Percentiles rank a stretch among this genome's conserved stretches.
phyloP scores from a whole-genome alignment of 1,139 yeast species.

The Debaryomyces sp. region DNA sequence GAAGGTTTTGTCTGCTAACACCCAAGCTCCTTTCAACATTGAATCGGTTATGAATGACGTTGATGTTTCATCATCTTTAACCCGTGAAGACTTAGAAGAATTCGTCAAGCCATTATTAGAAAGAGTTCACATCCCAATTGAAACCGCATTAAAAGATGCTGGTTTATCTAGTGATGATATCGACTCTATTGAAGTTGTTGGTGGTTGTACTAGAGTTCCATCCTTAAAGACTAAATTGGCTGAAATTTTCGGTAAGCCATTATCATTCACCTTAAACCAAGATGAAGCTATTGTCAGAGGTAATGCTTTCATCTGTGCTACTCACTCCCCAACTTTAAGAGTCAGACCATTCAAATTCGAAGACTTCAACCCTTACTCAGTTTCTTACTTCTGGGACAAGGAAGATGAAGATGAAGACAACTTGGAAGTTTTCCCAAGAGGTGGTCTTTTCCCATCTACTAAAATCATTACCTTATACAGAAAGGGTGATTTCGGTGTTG shows the following conservation, averaged over 20 bases:
- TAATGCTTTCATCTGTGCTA: conserved; percentile 98
- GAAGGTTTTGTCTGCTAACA: conserved; percentile 95
- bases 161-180: conserved; percentile 70
- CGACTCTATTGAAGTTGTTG: conserved; percentile 91
- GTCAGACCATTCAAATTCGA: conserved; percentile 99
- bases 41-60: conserved; percentile 98
- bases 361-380: conserved; percentile 90
- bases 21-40: conserved; percentile 91
- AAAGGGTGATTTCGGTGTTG: conserved; percentile 83
- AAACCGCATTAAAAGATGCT: conserved; percentile 81
- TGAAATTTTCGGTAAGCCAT: conserved; percentile 81
- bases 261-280: conserved; percentile 95
- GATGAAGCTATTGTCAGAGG: conserved; percentile 99
- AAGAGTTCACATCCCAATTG: conserved; percentile 76
- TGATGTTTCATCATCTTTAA: conserved; percentile 87
- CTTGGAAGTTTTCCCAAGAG: conserved; percentile 95
- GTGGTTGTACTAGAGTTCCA: conserved; percentile 99
- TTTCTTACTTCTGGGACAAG: conserved; percentile 94
- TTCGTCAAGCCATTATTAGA: conserved; percentile 80
- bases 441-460: conserved; percentile 91
- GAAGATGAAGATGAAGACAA: conserved; percentile 90
- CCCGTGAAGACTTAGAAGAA: conserved; percentile 92
- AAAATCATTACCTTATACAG: conserved; percentile 94
- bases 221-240: conserved; percentile 78
- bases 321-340: conserved; percentile 98